phyloP scores from a whole-genome alignment of 371 early-diverging fungal species.

The Mucor sp. region DNA sequence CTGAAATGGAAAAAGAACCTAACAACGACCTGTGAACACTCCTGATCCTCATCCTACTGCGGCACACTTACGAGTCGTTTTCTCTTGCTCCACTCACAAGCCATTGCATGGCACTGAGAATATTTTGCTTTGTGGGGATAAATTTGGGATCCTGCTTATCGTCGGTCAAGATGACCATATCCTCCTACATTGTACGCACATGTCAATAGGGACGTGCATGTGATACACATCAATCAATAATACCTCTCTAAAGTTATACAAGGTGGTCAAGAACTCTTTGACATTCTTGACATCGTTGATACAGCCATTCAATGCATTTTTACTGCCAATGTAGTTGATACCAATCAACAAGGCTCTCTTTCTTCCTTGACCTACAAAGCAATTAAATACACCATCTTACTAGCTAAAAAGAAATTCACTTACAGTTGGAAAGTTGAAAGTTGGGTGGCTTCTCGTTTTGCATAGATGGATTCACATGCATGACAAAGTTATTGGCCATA shows the following conservation, averaged over 20 bases:
- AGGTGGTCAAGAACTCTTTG: constrained; percentile 66
- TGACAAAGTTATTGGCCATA: constrained; percentile 17
- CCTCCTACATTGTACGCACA: constrained; percentile 31
- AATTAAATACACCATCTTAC: background rate
- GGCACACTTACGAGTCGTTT: constrained; percentile 73
- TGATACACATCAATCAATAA: background rate
- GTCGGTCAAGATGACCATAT: constrained; percentile 88
- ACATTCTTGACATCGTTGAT: constrained; percentile 93
- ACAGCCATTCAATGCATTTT: constrained; percentile 75
- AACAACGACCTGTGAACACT: background rate
- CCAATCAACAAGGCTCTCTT: constrained; percentile 88
- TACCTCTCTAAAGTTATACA: constrained; percentile 67
- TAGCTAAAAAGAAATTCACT: constrained; percentile 11
- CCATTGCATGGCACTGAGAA: constrained; percentile 89
- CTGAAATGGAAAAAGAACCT: constrained; percentile 87
- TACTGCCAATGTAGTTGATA: constrained; percentile 86
- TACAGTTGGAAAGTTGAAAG: constrained; percentile 72
- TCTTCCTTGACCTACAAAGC: constrained; percentile 51
- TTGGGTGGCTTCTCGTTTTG: constrained; percentile 32
- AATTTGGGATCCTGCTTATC: constrained; percentile 70
- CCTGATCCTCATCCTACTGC: background rate
- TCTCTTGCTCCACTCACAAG: constrained; percentile 78
- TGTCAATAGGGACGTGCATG: background rate
- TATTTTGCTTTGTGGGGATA: constrained; percentile 84
- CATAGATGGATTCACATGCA: constrained; percentile 41